Evolutionary conservation across 805 yeast species (phyloP), one percentile per base, ranked within the genome.

Genomic region (Kodamaea sagamina): DNA sequence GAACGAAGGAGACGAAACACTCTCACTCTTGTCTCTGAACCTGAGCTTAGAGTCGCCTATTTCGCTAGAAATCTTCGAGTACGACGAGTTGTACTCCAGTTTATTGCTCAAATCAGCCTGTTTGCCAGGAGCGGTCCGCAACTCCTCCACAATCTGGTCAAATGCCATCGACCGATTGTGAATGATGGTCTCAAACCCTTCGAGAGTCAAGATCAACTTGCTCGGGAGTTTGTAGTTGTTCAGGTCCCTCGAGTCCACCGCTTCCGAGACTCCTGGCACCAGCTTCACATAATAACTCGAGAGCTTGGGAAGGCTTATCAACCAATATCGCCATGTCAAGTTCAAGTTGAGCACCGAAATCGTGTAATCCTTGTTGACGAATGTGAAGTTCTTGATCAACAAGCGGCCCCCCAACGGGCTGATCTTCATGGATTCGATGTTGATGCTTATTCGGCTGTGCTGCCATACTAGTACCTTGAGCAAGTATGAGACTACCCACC

Each of bases 321-420:
- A 67, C 98, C 98, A 93, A 61, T 89, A 92, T 47, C 95, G 65
- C 98, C 98, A 93, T 0, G 95, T 86, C 19, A 92, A 57, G 52
- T 80, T 78, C 1, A 92, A 85, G 47, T 83, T 82, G 19, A 86
- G 74, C 1, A 86, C 72, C 7, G 88, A 77, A 1, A 88, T 57
- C 2, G 95, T 81, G 47, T 81, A 80, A 63, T 90, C 84, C 38
- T 79, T 72, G n/a, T 89, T 85, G 4, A 86, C 78, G 9, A 87
- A 71, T 3, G 86, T 78, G 13, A 90, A 58, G 59, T 89, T 88
- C 51, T 84, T 85, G 56, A 89, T 80, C 57, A 86, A 79, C 6
- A 92, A 43, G 21, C 96, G 74, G 1, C 98, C 98, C 3, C 89
- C 95, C 1, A 93, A 67, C 6, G 86, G 73, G 0, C 96, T 84